Evolutionary conservation across 75 land plant species (phyloP).

Genomic region (Selaginella tamariscina): DNA sequence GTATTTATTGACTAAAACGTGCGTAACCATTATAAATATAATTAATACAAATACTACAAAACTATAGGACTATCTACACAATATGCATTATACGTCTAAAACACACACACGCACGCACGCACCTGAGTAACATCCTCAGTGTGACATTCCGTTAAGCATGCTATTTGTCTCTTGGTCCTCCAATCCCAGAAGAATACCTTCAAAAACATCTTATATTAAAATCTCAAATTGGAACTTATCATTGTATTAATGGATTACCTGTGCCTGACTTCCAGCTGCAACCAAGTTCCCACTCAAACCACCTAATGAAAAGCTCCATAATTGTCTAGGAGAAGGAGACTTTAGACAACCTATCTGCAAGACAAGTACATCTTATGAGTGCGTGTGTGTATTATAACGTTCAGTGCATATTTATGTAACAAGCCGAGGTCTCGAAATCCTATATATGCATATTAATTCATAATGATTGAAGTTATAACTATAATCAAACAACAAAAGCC

Average conservation of each 20-base stretch:
- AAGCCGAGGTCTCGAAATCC: too few species aligned
- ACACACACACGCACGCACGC: too few species aligned
- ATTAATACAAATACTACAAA: too few species aligned
- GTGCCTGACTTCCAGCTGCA: conserved; percentile 65
- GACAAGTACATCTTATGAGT: background rate
- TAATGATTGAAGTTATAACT: background rate
- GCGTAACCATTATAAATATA: too few species aligned
- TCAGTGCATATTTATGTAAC: too few species aligned
- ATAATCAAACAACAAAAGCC: too few species aligned
- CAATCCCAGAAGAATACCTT: conserved; percentile 91
- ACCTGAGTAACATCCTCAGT: conserved; percentile 97
- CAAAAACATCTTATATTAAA: background rate
- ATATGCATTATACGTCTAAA: too few species aligned
- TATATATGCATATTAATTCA: too few species aligned
- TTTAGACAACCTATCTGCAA: conserved; percentile 48
- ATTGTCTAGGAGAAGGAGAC: conserved; percentile 42
- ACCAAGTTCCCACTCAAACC: conserved; percentile 55
- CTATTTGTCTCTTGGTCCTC: conserved; percentile 63
- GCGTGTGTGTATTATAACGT: too few species aligned
- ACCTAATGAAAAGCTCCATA: conserved; percentile 70
- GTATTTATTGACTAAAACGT: too few species aligned
- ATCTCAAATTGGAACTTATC: too few species aligned
- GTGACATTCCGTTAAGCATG: conserved; percentile 85
- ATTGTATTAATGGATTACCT: conserved; percentile 38
- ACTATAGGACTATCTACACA: too few species aligned